Percentiles rank a stretch among this genome's conserved stretches.
These are phyloP conservation scores for Phytophthora chlamydospora DNA, from an alignment of 352 stramenopile species.

Conservation along the genomic window DNA sequence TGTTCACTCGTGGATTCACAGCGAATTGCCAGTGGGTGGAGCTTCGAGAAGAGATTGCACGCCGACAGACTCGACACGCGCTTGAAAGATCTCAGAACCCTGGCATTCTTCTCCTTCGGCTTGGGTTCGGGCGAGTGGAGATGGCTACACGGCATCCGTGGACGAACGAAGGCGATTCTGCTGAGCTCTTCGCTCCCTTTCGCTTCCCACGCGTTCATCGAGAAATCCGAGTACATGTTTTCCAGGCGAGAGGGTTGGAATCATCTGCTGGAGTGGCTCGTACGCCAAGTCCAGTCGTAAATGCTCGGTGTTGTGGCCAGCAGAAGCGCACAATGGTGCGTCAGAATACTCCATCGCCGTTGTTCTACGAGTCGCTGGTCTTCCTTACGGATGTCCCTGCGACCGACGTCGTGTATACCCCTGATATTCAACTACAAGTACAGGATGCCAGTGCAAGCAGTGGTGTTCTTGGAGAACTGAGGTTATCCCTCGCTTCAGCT, in stretches of 20 bases:
- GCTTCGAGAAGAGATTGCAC: conserved; percentile 62
- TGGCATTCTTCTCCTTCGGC: conserved; percentile 54
- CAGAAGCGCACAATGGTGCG: conserved; percentile 52
- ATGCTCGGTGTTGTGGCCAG: conserved; percentile 73
- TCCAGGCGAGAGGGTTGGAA: conserved; percentile 73
- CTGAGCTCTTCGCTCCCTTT: conserved; percentile 51
- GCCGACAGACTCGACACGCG: conserved; percentile 61
- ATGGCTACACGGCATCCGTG: conserved; percentile 61
- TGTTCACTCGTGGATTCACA: conserved; percentile 52
- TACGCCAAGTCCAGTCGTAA: conserved; percentile 75
- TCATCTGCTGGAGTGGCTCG: conserved; percentile 54
- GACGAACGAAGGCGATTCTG: conserved; percentile 38
- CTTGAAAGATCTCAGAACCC: conserved; percentile 59
- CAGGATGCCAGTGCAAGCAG: conserved; percentile 55
- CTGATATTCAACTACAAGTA: conserved; percentile 76
- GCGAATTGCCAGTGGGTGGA: conserved; percentile 59
- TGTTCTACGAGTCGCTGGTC: conserved; percentile 84
- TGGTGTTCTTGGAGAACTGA: conserved; percentile 51
- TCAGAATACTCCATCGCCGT: conserved; percentile 69
- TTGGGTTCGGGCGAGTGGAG: conserved; percentile 77
- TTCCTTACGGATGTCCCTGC: conserved; percentile 54
- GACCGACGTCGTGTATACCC: conserved; percentile 64
- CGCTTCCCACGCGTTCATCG: conserved; percentile 54
- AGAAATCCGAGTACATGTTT: conserved; percentile 85
- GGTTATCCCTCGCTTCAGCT: conserved; percentile 51